phyloP scores from a whole-genome alignment of 202 grass and related monocot genomes.

The Setaria italica region DNA sequence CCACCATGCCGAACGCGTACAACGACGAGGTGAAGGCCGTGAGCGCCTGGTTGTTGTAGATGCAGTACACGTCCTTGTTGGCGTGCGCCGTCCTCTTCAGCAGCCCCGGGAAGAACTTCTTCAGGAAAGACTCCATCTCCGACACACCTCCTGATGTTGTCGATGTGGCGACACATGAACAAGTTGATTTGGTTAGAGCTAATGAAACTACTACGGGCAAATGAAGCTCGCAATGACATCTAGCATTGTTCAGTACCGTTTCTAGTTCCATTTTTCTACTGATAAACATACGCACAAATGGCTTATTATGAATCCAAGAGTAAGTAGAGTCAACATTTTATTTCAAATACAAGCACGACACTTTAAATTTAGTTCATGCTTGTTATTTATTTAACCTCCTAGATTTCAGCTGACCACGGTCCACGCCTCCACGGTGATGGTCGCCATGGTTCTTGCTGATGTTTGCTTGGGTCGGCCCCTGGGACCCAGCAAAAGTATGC shows the following conservation, averaged over 20 bases:
- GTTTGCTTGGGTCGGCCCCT: neutral
- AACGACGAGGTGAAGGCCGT: constrained; percentile 93
- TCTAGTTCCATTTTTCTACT: neutral
- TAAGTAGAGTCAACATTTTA: neutral
- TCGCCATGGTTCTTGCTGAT: neutral
- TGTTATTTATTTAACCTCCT: neutral
- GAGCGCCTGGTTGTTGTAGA: constrained; percentile 76
- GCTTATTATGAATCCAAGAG: neutral
- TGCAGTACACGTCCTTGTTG: constrained; percentile 75
- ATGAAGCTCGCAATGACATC: no score
- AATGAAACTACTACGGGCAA: neutral
- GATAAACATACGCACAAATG: neutral
- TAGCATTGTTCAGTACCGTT: neutral
- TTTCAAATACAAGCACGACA: neutral
- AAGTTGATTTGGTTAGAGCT: neutral
- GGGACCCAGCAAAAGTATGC: neutral
- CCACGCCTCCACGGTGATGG: neutral
- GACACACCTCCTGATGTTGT: constrained; percentile 71
- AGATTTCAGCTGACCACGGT: neutral
- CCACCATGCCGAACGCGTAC: constrained; percentile 76
- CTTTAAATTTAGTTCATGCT: no score
- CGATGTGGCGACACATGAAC: neutral
- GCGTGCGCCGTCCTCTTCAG: constrained; percentile 46
- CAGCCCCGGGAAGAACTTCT: constrained; percentile 76
- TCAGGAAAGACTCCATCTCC: constrained; percentile 85